Evolutionary conservation across 164 flowering plant genomes (phyloP), one percentile per base, ranked within the genome.

Genomic region (Sextonia rubra): DNA sequence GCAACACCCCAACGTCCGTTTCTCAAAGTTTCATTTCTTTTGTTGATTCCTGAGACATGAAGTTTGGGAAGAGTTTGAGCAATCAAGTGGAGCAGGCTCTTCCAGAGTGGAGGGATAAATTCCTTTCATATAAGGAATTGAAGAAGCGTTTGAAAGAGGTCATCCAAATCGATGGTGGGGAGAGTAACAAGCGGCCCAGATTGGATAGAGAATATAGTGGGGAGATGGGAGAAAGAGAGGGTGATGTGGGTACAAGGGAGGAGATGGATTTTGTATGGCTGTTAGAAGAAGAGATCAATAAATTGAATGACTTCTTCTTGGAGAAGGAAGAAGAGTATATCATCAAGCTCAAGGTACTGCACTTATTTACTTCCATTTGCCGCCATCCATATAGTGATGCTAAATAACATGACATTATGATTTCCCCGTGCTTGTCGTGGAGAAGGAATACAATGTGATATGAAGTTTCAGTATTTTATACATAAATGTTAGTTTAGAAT

Each of bases 91-190:
- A 91, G 74, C 93, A 90, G 72, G 86, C 94, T 1, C 82, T 90
- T 70, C 98, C 97, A 0, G 97, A 90, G 66, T 94, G 98, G 98
- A 82, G 93, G 68, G 97, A 94, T 80, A 86, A 89, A 82, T 92
- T 90, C 71, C 77, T 94, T 25, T 89, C 94, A 5, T 94, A 94
- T 83, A 94, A 94, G 80, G 91, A 89, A 12, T 81, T 94, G 75
- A 94, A 94, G 88, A 86, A 90, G 84, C 75, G 25, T 58, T 74
- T 93, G 79, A 91, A 91, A 76, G 78, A 91, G 77, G 78, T 73
- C 6, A 81, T 91, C 24, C 86, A 79, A 37, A 85, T 90, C 3
- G 80, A 79, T 47, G 74, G n/a, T 15, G 67, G 63, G 23, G 72
- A 71, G 47, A 66, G 85, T 72, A 76, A 81, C 3, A 86, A 85